Evolutionary conservation across 768 basidiomycete genomes (phyloP), one percentile per base, ranked within the genome.

Genomic region (Boletales sp.): DNA sequence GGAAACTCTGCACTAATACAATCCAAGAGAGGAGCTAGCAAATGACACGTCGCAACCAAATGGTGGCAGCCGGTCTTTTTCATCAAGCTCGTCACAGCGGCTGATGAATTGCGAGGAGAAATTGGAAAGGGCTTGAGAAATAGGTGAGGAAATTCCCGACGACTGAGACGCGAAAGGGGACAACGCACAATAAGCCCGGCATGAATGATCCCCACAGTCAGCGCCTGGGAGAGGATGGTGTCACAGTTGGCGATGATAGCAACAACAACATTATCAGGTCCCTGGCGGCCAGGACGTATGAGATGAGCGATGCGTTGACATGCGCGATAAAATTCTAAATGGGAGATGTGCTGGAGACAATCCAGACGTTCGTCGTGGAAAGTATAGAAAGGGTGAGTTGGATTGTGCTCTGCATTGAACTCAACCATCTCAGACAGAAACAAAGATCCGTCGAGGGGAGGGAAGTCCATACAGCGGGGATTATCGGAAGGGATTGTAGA

Each of bases 321-420:
- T 9, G 76, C 78, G 10, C 72, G 70, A 15, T 66, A 69, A 54
- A 78, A 79, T 46, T 79, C 75, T 8, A 74, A 48, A 44, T 70
- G 69, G 6, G 71, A 66, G 28, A 79, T 67, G 28, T 55, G 48
- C 8, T 62, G 61, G 12, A 66, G 51, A 2, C 12, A 37, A 5
- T 61, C 41, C 19, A 28, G 49, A 2, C 49, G 48, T 30, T 51
- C 57, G 31, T 66, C 64, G 10, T 62, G 42, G 37, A 67, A 78
- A 10, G 61, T 54, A 40, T 60, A 76, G 11, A 69, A 53, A 2
- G 69, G 58, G 8, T 53, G 56, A 4, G 59, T 46, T 0, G 74
- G 61, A 46, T 74, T 74, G 43, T 69, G 58, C 33, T 62, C 48
- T n/a, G 57, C 63, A 48, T 75, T 55, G 2, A 45, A 44, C 64